A percentile compares a stretch with the other conserved stretches of the same genome.
These are phyloP conservation scores for Closterium sp. DNA, from an alignment of 139 green algal species.

Conservation along the genomic window DNA sequence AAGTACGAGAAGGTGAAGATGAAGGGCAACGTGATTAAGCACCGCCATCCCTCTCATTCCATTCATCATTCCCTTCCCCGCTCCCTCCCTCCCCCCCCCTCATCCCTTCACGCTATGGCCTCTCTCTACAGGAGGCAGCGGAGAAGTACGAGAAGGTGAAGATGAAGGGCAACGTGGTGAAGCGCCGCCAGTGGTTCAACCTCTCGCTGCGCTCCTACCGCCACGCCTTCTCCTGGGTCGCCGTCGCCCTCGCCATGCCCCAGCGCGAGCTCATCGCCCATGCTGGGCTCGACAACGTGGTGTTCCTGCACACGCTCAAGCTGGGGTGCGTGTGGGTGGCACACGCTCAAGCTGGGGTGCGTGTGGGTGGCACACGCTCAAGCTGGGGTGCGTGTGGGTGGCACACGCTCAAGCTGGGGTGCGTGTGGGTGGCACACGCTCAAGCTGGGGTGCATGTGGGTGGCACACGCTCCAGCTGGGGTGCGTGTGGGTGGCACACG, in stretches of 20 bases:
- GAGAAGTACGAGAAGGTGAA: slow-evolving; percentile 16
- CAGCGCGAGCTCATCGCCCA: slow-evolving; percentile 36
- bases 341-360: too few species aligned
- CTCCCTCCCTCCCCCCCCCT: neutral
- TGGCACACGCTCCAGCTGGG: too few species aligned
- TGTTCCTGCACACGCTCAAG: slow-evolving; percentile 40
- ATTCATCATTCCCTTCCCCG: neutral
- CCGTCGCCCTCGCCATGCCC: slow-evolving; percentile 25
- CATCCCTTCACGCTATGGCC: neutral
- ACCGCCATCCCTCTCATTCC: too few species aligned
- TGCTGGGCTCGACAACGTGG: slow-evolving; percentile 24
- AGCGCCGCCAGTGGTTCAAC: neutral
- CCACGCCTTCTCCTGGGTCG: slow-evolving; percentile 25
- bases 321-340: slow-evolving; percentile 7
- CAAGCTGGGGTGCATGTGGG: too few species aligned
- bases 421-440: too few species aligned
- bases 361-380: neutral
- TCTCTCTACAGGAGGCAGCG: slow-evolving; percentile 28
- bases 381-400: too few species aligned
- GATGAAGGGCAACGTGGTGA: slow-evolving; percentile 1
- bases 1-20: slow-evolving; percentile 2
- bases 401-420: too few species aligned
- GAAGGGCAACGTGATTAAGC: neutral
- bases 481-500: too few species aligned
- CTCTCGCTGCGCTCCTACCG: neutral